Base-by-base conservation (phyloP, 345 rosid genomes). In the Psidium guajava region DNA sequence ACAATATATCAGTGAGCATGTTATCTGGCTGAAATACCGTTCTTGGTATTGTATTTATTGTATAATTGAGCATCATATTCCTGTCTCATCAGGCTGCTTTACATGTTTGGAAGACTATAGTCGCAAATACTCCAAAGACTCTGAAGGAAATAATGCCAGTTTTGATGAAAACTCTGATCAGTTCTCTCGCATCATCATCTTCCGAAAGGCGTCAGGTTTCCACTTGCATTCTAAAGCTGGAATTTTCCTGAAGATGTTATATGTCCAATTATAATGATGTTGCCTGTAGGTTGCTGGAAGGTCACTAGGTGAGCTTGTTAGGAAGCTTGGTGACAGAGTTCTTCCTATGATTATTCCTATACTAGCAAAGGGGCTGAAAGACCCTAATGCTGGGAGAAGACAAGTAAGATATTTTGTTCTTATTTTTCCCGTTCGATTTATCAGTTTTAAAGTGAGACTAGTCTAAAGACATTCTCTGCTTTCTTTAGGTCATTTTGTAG, bases 321-420 rank as follows among this genome's bases (percentile, higher is more conserved):
- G 98, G 91, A 97, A 97, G 92, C 99, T 97, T 88, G 99, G 99
- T 87, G 99, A 97, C 90, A 96, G 98, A 95, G 99, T 97, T 83
- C 99, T 97, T 91, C 99, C 99, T 86, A 88, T 92, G 89, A 97
- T 97, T 53, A 96, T 97, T 85, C 99, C 99, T 77, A 96, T 96
- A 86, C 91, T 97, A 89, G 92, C 99, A 49, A 86, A 83, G 87
- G 99, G 99, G 42, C 90, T 96, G 85, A 90, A 92, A 89, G 94
- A 95, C 89, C 92, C 95, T 64, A 92, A 89, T 91, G 91, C 95
- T 88, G 88, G 94, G 91, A 94, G 96, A 92, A 92, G 99, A 95
- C 99, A 97, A 85, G 99, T 97, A 91, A 91, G 89, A 69, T 64
- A 69, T 83, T 28, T 69, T 36, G 80, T 25, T 69, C 47, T 69